Evolutionary conservation across 495 filamentous ascomycete genomes (phyloP).

Genomic region (Tuber melanosporum): DNA sequence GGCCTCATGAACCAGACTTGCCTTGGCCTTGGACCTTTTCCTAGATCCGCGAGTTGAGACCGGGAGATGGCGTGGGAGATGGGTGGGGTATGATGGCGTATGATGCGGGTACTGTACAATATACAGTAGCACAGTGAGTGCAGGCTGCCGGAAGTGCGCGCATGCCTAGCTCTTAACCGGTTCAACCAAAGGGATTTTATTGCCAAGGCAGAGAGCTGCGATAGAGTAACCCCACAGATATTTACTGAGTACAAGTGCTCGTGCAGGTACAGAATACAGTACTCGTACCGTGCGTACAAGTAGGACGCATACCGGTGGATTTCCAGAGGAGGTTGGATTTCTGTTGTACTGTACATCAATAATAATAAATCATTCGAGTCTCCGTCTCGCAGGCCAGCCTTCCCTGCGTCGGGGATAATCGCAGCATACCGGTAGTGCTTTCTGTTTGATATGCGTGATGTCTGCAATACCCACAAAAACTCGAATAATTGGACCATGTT

Average conservation of each 20-base stretch:
- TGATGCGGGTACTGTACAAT: background rate
- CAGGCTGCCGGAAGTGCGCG: background rate
- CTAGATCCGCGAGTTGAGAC: background rate
- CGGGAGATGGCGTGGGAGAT: background rate
- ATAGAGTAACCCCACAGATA: background rate
- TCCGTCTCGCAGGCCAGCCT: background rate
- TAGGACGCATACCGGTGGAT: background rate
- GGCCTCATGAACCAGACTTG: background rate
- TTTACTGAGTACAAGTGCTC: background rate
- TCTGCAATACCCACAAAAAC: conserved; percentile 7
- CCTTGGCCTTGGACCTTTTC: background rate
- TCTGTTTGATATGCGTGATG: conserved; percentile 29
- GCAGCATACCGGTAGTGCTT: conserved; percentile 22
- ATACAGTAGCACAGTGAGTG: background rate
- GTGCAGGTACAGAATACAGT: too few species aligned
- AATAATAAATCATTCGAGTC: background rate
- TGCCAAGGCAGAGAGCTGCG: background rate
- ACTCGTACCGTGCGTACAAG: background rate
- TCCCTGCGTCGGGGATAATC: conserved; percentile 8
- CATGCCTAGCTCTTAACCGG: background rate
- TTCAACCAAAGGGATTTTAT: background rate
- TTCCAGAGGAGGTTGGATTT: background rate
- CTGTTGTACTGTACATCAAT: background rate
- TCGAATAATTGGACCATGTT: too few species aligned
- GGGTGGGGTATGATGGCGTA: background rate